phyloP scores from a whole-genome alignment of 106 monocot species.

The Agapanthus africanus region DNA sequence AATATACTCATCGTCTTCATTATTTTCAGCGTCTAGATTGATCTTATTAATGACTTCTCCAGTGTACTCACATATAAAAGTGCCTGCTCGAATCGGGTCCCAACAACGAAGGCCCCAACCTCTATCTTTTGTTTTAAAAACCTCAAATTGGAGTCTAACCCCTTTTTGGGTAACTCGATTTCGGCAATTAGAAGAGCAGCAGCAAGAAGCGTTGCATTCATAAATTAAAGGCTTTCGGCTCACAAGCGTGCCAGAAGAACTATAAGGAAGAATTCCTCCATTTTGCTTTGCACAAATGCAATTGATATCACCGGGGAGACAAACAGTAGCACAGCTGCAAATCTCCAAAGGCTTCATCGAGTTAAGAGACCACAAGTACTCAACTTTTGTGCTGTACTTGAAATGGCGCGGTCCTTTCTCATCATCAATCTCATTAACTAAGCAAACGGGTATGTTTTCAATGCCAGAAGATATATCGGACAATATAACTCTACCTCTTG shows the following conservation, averaged over 20 bases:
- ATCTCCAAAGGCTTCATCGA: slow-evolving; percentile 30
- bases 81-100: slow-evolving; percentile 82
- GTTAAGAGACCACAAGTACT: slow-evolving; percentile 18
- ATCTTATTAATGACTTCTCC: slow-evolving; percentile 43
- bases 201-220: slow-evolving; percentile 57
- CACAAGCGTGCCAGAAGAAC: slow-evolving; percentile 49
- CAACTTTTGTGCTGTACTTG: slow-evolving; percentile 37
- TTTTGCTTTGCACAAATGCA: slow-evolving; percentile 59
- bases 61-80: slow-evolving; percentile 76
- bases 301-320: slow-evolving; percentile 46
- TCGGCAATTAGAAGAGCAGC: slow-evolving; percentile 54
- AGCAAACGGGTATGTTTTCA: slow-evolving; percentile 58
- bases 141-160: slow-evolving; percentile 64
- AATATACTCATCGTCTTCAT: slow-evolving; percentile 48
- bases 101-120: slow-evolving; percentile 95
- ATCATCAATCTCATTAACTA: slow-evolving; percentile 81
- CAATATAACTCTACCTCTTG: slow-evolving; percentile 49
- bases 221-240: slow-evolving; percentile 51
- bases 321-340: slow-evolving; percentile 57
- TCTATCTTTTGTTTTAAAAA: slow-evolving; percentile 56
- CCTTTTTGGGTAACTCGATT: slow-evolving; percentile 65
- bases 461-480: slow-evolving; percentile 56
- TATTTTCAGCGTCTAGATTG: slow-evolving; percentile 22
- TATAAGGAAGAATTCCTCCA: slow-evolving; percentile 68
- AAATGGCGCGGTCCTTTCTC: slow-evolving; percentile 53